Evolutionary conservation across 441 rosid species (phyloP).

Genomic region (Mallotus repandus): DNA sequence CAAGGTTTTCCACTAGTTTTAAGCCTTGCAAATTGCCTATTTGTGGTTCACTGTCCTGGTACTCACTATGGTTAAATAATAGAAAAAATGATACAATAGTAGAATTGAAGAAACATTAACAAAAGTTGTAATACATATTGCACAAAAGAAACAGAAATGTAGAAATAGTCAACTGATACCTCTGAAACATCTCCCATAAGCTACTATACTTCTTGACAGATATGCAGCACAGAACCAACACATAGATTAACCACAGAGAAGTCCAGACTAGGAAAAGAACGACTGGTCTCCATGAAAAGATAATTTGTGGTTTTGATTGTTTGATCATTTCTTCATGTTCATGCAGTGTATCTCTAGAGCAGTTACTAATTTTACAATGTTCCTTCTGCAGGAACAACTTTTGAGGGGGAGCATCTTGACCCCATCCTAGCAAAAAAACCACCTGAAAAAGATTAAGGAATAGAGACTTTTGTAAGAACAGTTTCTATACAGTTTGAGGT

Average conservation of each 20-base stretch:
- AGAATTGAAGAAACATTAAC: background rate
- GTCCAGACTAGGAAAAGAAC: slow-evolving; percentile 65
- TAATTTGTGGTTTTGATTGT: slow-evolving; percentile 28
- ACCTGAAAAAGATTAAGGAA: slow-evolving; percentile 47
- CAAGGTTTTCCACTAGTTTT: background rate
- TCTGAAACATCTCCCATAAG: slow-evolving; percentile 77
- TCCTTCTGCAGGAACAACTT: slow-evolving; percentile 56
- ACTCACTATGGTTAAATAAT: background rate
- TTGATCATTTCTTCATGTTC: slow-evolving; percentile 27
- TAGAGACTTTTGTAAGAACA: background rate
- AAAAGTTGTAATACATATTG: slow-evolving; percentile 4
- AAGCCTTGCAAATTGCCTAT: background rate
- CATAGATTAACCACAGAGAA: slow-evolving; percentile 63
- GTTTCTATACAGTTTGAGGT: background rate
- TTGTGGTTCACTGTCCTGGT: background rate
- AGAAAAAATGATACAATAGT: background rate
- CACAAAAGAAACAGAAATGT: background rate
- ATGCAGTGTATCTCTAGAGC: slow-evolving; percentile 27
- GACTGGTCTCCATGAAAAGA: slow-evolving; percentile 62
- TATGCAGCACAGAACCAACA: slow-evolving; percentile 62
- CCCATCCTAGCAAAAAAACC: slow-evolving; percentile 68
- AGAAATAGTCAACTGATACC: slow-evolving; percentile 43
- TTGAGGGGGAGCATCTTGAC: slow-evolving; percentile 82
- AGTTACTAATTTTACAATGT: slow-evolving; percentile 29
- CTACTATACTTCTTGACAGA: slow-evolving; percentile 68